Percentiles rank a stretch among this genome's conserved stretches.
Evolutionary conservation across 345 rosid genomes (phyloP).

Genomic region (Leavenworthia alabamica): DNA sequence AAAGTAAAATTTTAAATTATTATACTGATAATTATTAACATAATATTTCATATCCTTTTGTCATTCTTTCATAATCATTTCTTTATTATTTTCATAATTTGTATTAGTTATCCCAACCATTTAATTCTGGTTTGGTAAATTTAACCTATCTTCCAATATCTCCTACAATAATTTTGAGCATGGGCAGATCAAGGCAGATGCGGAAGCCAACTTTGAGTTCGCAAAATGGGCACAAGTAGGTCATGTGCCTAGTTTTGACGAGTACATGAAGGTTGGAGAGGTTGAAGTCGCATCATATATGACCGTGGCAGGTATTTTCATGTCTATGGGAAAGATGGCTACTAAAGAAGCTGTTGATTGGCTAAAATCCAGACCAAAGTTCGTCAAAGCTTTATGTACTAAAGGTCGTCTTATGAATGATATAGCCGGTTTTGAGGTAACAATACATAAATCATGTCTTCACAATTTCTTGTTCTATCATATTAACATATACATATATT

Average conservation of each 20-base stretch:
- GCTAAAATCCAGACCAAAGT: conserved; percentile 20
- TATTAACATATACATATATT: neutral
- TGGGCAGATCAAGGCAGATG: neutral
- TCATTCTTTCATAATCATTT: too few relatives aligned
- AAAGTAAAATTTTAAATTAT: too few relatives aligned
- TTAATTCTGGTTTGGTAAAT: too few relatives aligned
- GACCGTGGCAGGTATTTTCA: neutral
- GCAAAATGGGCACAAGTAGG: neutral
- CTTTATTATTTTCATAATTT: too few relatives aligned
- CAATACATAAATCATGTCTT: neutral
- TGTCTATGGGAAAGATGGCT: conserved; percentile 1
- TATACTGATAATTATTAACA: too few relatives aligned
- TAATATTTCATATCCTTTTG: too few relatives aligned
- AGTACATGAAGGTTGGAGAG: conserved; percentile 7
- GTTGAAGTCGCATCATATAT: neutral
- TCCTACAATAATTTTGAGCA: neutral
- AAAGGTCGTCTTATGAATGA: conserved; percentile 22
- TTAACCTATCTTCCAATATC: too few relatives aligned
- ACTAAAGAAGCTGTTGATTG: conserved; percentile 2
- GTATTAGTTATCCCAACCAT: too few relatives aligned
- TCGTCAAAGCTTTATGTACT: neutral
- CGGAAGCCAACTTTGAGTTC: neutral
- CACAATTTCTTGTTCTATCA: neutral
- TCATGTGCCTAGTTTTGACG: conserved; percentile 14
- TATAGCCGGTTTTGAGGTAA: conserved; percentile 15